Evolutionary conservation across 208 protist genomes (phyloP).

Genomic region (Paratrypanosoma confusum): DNA sequence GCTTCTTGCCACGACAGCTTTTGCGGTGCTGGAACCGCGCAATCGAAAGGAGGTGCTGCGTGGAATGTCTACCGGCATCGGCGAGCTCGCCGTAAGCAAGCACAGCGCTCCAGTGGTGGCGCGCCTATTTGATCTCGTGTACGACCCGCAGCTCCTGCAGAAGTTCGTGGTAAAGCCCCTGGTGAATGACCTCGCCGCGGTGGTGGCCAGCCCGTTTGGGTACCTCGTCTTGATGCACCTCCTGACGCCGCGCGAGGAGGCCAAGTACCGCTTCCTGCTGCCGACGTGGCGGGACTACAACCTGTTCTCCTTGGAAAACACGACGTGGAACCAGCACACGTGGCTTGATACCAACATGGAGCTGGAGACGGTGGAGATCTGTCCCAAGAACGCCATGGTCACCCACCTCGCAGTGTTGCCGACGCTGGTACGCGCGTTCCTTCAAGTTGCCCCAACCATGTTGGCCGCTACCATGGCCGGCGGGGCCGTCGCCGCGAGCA

Average conservation of each 20-base stretch:
- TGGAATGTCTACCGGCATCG: conserved; percentile 48
- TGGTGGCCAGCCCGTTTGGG: conserved; percentile 79
- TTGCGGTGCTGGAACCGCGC: conserved; percentile 69
- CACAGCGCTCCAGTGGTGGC: conserved; percentile 77
- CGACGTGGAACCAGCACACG: conserved; percentile 75
- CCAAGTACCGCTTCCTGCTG: conserved; percentile 62
- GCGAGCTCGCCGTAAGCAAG: conserved; percentile 60
- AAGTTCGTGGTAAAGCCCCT: conserved; percentile 85
- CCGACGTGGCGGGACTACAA: conserved; percentile 80
- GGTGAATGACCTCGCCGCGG: conserved; percentile 32
- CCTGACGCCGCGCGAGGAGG: conserved; percentile 53
- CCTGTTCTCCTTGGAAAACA: conserved; percentile 65
- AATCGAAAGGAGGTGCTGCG: conserved; percentile 76
- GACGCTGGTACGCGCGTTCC: conserved; percentile 39
- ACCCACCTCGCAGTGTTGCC: conserved; percentile 65
- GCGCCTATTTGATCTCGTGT: conserved; percentile 78
- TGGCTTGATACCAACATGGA: conserved; percentile 72
- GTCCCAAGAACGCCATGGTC: conserved; percentile 55
- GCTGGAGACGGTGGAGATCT: conserved; percentile 70
- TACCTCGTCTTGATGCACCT: conserved; percentile 79
- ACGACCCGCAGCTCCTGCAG: conserved; percentile 70
- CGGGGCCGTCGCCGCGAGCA: conserved; percentile 13
- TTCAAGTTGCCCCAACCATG: conserved; percentile 16
- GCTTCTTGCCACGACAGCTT: conserved; percentile 64
- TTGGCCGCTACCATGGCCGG: conserved; percentile 3